A percentile compares a stretch with the other conserved stretches of the same genome.
These are phyloP conservation scores for Pseudogymnoascus verrucosus DNA, from an alignment of 2,329 filamentous ascomycete species.

Conservation along the genomic window DNA sequence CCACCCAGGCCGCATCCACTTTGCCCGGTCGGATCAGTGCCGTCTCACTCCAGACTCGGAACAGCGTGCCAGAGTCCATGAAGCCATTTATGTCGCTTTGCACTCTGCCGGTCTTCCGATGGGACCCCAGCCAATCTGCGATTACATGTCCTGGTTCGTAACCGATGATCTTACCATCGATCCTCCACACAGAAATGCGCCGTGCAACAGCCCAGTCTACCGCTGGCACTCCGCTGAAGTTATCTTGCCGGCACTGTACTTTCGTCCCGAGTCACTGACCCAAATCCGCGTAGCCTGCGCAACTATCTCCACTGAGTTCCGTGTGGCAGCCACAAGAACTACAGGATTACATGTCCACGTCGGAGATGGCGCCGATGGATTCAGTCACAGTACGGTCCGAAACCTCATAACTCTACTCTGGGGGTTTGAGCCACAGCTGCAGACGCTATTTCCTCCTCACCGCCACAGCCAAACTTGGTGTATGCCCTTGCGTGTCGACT, in stretches of 20 bases:
- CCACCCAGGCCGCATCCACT: not conserved
- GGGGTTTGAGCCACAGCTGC: slow-evolving; percentile 25
- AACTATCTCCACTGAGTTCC: slow-evolving; percentile 14
- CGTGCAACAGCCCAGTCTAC: not conserved
- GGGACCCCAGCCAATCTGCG: not conserved
- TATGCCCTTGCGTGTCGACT: not conserved
- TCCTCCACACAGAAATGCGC: not conserved
- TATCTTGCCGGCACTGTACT: slow-evolving; percentile 15
- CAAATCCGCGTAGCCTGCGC: slow-evolving; percentile 11
- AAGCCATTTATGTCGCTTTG: not conserved
- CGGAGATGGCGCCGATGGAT: slow-evolving; percentile 21
- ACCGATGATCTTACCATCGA: not conserved
- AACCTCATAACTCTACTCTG: slow-evolving; percentile 23
- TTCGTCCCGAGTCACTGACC: slow-evolving; percentile 9
- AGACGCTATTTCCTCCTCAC: slow-evolving; percentile 20
- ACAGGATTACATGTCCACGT: slow-evolving; percentile 28
- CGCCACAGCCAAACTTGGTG: not conserved
- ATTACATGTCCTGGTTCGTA: slow-evolving; percentile 3
- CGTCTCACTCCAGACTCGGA: not conserved
- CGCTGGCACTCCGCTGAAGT: slow-evolving; percentile 18
- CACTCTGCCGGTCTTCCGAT: not conserved
- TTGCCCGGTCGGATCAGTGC: not conserved
- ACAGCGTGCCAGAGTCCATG: not conserved
- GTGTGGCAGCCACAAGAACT: slow-evolving; percentile 19
- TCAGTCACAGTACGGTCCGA: slow-evolving; percentile 21